A percentile compares a stretch with the other conserved stretches of the same genome.
These are phyloP conservation scores for Cladochytrium replicatum DNA, from an alignment of 192 early-diverging fungal species.

Conservation along the genomic window DNA sequence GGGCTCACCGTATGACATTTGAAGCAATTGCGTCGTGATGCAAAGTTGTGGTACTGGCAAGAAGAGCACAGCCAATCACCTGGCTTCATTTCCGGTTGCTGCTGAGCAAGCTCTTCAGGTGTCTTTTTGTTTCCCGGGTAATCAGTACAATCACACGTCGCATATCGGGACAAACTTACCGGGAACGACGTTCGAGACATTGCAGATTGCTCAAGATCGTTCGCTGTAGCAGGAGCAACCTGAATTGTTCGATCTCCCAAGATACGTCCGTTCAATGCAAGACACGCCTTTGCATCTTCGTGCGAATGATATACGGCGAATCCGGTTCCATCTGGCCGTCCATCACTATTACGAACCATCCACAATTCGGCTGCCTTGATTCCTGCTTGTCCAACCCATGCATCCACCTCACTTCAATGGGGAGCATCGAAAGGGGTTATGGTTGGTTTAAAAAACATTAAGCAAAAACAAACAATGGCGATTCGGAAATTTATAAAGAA, in stretches of 20 bases:
- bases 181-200: conserved; percentile 47
- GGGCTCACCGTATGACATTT: conserved; percentile 56
- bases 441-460: conserved; percentile 3
- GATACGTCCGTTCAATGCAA: conserved; percentile 51
- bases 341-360: conserved; percentile 50
- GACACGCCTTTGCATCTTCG: conserved; percentile 49
- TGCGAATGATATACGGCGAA: conserved; percentile 56
- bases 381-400: conserved; percentile 44
- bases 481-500: too few species aligned
- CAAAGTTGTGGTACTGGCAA: conserved; percentile 65
- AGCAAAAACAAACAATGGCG: background rate
- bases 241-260: conserved; percentile 51
- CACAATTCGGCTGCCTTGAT: conserved; percentile 45
- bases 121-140: too few species aligned
- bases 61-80: conserved; percentile 68
- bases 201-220: conserved; percentile 47
- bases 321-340: conserved; percentile 53
- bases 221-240: conserved; percentile 50
- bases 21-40: conserved; percentile 49
- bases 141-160: too few species aligned
- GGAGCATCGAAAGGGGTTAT: too few species aligned
- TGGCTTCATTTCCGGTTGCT: conserved; percentile 31
- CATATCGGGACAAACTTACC: too few species aligned
- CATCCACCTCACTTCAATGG: conserved; percentile 43
- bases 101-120: conserved; percentile 47